Percentiles rank a stretch among this genome's conserved stretches.
phyloP scores from a whole-genome alignment of 108 stramenopile species.

The Aureococcus anophagefferens region DNA sequence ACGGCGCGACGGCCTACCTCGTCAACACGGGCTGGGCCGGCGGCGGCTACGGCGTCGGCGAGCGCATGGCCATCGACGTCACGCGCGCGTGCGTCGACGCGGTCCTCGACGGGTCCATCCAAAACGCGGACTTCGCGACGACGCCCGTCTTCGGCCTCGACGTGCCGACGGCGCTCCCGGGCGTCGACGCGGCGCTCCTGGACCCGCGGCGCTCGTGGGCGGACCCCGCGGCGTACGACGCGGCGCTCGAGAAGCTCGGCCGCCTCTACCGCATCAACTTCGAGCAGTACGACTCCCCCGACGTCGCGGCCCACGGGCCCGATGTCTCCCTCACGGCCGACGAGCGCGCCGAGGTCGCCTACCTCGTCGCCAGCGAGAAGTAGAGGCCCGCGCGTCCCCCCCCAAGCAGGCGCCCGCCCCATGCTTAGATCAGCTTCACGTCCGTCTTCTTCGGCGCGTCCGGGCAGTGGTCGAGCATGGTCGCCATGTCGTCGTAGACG shows the following conservation, averaged over 20 bases:
- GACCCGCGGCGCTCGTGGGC: constrained; percentile 79
- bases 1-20: constrained; percentile 77
- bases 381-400: too few species aligned
- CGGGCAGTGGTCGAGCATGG: too few species aligned
- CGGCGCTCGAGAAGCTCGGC: constrained; percentile 68
- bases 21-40: constrained; percentile 98
- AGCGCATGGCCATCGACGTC: constrained; percentile 92
- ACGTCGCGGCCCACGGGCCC: constrained; percentile 76
- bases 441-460: too few species aligned
- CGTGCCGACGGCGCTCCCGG: constrained; percentile 68
- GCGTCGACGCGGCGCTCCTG: constrained; percentile 64
- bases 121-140: constrained; percentile 56
- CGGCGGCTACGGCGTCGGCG: constrained; percentile 80
- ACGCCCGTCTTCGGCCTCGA: constrained; percentile 84
- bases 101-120: constrained; percentile 82
- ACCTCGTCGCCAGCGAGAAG: too few species aligned
- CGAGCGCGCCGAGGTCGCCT: too few species aligned
- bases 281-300: constrained; percentile 68
- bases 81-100: constrained; percentile 88
- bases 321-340: constrained; percentile 6
- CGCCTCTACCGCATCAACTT: constrained; percentile 88
- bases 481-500: too few species aligned
- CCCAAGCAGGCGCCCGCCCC: too few species aligned
- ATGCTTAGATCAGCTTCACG: too few species aligned
- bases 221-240: constrained; percentile 73